These are phyloP conservation scores for Aristolochia californica DNA, from an alignment of 164 flowering plant genomes.

Conservation along the genomic window DNA sequence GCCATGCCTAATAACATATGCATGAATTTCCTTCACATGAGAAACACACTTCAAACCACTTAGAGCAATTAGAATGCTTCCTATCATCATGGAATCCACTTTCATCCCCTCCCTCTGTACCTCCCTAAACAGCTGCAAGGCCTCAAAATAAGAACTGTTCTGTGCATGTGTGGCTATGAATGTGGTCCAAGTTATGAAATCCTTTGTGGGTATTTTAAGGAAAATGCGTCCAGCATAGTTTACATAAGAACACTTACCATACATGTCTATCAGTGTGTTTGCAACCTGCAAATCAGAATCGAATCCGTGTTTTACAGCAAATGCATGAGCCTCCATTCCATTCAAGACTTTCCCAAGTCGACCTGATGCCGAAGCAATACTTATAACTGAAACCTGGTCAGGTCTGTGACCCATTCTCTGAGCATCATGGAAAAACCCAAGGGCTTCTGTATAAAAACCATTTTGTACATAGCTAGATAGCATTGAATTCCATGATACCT, in stretches of 20 bases:
- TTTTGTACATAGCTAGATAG: slow-evolving; percentile 66
- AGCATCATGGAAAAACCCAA: slow-evolving; percentile 39
- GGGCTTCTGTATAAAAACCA: slow-evolving; percentile 43
- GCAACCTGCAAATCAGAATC: slow-evolving; percentile 50
- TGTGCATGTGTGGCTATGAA: slow-evolving; percentile 57
- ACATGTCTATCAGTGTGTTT: slow-evolving; percentile 77
- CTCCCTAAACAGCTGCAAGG: slow-evolving; percentile 42
- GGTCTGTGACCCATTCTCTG: slow-evolving; percentile 28
- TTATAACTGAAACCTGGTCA: slow-evolving; percentile 47
- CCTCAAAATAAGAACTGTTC: slow-evolving; percentile 28
- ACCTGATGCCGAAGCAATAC: slow-evolving; percentile 44
- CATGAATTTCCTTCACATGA: slow-evolving; percentile 48
- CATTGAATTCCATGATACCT: slow-evolving; percentile 74
- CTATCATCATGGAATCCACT: slow-evolving; percentile 58
- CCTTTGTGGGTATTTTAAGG: slow-evolving; percentile 36
- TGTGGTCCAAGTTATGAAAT: slow-evolving; percentile 69
- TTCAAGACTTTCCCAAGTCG: slow-evolving; percentile 38
- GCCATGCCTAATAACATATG: slow-evolving; percentile 36
- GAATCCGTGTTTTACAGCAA: slow-evolving; percentile 47
- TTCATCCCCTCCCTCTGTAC: slow-evolving; percentile 30
- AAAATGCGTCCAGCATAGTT: slow-evolving; percentile 44
- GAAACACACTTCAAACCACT: slow-evolving; percentile 31
- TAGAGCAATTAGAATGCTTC: slow-evolving; percentile 58
- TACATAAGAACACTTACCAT: slow-evolving; percentile 44
- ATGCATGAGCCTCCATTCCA: slow-evolving; percentile 74